A percentile compares a stretch with the other conserved stretches of the same genome.
Evolutionary conservation across 208 protist species (phyloP).

Genomic region (Leishmania tarentolae): DNA sequence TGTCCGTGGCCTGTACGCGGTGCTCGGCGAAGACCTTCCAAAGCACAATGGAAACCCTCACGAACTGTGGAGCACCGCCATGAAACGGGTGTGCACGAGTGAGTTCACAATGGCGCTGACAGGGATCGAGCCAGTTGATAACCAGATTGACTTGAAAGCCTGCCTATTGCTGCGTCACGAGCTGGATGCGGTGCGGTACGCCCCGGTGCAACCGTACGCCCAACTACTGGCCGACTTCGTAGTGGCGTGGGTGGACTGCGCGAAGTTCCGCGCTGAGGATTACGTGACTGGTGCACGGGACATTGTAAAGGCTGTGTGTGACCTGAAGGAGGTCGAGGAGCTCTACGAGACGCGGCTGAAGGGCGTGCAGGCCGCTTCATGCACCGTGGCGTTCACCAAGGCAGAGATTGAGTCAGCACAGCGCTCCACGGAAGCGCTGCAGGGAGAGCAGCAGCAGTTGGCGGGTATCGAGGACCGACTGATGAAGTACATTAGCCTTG

Average conservation of each 20-base stretch:
- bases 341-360: conserved; percentile 7
- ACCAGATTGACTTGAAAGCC: conserved; percentile 1
- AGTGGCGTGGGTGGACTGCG: conserved; percentile 47
- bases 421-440: conserved; percentile 27
- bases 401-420: conserved; percentile 21
- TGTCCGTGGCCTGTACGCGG: conserved; percentile 51
- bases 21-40: conserved; percentile 66
- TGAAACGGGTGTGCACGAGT: conserved; percentile 47
- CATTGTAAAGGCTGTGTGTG: background rate
- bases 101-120: conserved; percentile 39
- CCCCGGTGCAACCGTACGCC: conserved; percentile 44
- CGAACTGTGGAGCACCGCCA: conserved; percentile 57
- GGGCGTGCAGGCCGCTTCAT: conserved; percentile 15
- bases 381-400: conserved; percentile 13
- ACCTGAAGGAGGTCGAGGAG: conserved; percentile 7
- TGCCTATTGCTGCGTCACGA: conserved; percentile 37
- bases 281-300: conserved; percentile 11
- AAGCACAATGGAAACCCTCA: conserved; percentile 36
- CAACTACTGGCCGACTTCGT: conserved; percentile 58
- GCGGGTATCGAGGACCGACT: conserved; percentile 44
- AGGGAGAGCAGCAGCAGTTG: conserved; percentile 29
- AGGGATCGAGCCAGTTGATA: conserved; percentile 20
- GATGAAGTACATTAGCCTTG: conserved; percentile 50
- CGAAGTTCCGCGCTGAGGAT: conserved; percentile 15
- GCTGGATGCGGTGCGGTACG: conserved; percentile 56